Percentiles rank a stretch among this genome's conserved stretches.
Evolutionary conservation across 148 eudicot species (phyloP).

Genomic region (Dysphania ambrosioides): DNA sequence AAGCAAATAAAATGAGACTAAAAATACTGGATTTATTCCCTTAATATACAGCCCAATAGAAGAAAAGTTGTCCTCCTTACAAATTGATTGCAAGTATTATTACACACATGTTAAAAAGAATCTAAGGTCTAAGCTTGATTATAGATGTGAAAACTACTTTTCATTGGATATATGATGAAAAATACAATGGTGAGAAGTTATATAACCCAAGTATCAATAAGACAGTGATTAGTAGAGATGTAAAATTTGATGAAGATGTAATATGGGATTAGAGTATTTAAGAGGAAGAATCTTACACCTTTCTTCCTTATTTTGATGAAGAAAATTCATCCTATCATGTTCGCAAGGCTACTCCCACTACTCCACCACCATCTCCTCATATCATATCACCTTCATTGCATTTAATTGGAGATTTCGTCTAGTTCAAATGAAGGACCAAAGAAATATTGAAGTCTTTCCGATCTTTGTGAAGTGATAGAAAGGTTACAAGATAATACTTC

Average conservation of each 20-base stretch:
- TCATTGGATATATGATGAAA: constrained; percentile 16
- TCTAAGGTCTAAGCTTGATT: constrained; percentile 12
- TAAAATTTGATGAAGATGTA: constrained; percentile 9
- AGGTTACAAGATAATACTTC: neutral
- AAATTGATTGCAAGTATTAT: no score
- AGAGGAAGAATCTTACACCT: constrained; percentile 5
- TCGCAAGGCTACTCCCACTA: neutral
- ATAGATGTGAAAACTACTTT: constrained; percentile 1
- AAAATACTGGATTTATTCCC: no score
- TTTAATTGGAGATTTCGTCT: neutral
- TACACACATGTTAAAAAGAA: constrained; percentile 4
- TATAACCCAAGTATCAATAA: constrained; percentile 9
- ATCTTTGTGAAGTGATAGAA: neutral
- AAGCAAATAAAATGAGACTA: no score
- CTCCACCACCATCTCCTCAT: neutral
- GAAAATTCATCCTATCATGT: neutral
- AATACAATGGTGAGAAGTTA: neutral
- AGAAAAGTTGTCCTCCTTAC: no score
- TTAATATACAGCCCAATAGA: no score
- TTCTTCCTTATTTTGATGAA: constrained; percentile 10
- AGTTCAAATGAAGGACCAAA: neutral
- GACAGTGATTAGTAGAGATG: constrained; percentile 4
- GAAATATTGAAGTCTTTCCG: neutral
- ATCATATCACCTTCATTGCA: neutral
- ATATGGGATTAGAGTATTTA: neutral